Percentiles rank a stretch among this genome's conserved stretches.
These are phyloP conservation scores for barrel medic (Medicago truncatula) DNA, from an alignment of 306 rosid genomes.

Conservation along the genomic window MtrunA17r5.0-ANR NC_053044.1:8579501-8580000, in stretches of 20 bases:
- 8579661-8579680: slow-evolving; percentile 72
- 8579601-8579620: slow-evolving; percentile 87
- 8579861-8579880: not conserved
- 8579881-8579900: not conserved
- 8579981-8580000: slow-evolving; percentile 1
- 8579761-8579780: slow-evolving; percentile 13
- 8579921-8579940: not conserved
- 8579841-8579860: not conserved
- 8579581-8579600: slow-evolving; percentile 79
- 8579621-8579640: slow-evolving; percentile 89
- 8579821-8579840: not conserved
- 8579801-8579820: slow-evolving; percentile 7
- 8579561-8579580: slow-evolving; percentile 92
- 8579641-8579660: slow-evolving; percentile 89
- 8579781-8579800: slow-evolving; percentile 18
- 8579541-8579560: slow-evolving; percentile 94
- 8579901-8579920: not conserved
- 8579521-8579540: slow-evolving; percentile 82
- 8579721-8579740: not conserved
- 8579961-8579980: slow-evolving; percentile 22
- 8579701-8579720: slow-evolving; percentile 35
- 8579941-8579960: slow-evolving; percentile 1
- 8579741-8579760: slow-evolving; percentile 14
- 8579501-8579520: slow-evolving; percentile 93
- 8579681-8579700: slow-evolving; percentile 41